A percentile compares a stretch with the other conserved stretches of the same genome.
Evolutionary conservation across 768 basidiomycete species (phyloP).

Genomic region (Rhodocollybia butyracea): DNA sequence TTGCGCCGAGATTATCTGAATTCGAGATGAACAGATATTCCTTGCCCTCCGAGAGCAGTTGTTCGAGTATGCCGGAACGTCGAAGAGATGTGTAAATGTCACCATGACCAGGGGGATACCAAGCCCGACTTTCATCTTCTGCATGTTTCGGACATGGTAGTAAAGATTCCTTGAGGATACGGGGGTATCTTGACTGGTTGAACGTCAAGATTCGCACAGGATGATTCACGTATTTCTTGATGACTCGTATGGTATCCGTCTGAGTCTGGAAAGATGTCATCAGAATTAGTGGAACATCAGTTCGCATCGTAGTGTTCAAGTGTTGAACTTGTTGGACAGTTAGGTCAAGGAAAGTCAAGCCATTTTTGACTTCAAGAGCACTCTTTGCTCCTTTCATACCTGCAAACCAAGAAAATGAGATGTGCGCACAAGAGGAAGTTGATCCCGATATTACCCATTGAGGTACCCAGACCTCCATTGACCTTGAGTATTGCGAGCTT

Average conservation of each 20-base stretch:
- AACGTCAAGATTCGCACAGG: constrained; percentile 89
- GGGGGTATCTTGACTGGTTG: constrained; percentile 93
- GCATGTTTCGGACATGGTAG: constrained; percentile 78
- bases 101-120: constrained; percentile 98
- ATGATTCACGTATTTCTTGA: constrained; percentile 95
- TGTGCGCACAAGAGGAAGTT: constrained; percentile 1
- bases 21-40: constrained; percentile 98
- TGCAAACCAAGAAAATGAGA: constrained; percentile 19
- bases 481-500: constrained; percentile 95
- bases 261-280: constrained; percentile 99
- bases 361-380: constrained; percentile 94
- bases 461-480: constrained; percentile 90
- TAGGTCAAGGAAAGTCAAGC: constrained; percentile 96
- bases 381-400: constrained; percentile 87
- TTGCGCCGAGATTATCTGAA: constrained; percentile 93
- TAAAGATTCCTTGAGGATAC: constrained; percentile 85
- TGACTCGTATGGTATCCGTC: constrained; percentile 92
- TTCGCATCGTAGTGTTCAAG: constrained; percentile 77
- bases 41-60: constrained; percentile 86
- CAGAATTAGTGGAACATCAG: constrained; percentile 94
- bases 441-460: constrained; percentile 75
- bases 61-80: constrained; percentile 89
- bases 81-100: constrained; percentile 90
- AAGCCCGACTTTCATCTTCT: constrained; percentile 76
- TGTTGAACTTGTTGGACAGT: constrained; percentile 94